Evolutionary conservation across 257 asterid species (phyloP).

Genomic region (Nicotiana undulata): DNA sequence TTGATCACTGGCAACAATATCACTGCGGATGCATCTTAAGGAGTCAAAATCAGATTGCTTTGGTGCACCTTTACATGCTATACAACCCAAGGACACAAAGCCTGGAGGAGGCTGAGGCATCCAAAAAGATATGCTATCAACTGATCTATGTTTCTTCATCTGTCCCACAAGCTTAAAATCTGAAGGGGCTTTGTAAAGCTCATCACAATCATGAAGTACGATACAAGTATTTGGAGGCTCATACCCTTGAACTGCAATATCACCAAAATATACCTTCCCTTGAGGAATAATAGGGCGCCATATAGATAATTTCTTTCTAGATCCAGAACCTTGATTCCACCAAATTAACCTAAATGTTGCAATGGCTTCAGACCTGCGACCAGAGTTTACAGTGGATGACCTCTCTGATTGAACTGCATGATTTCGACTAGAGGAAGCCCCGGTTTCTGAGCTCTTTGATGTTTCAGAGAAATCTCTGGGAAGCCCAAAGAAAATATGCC

Average conservation of each 20-base stretch:
- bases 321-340: constrained; percentile 96
- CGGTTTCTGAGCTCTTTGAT: constrained; percentile 32
- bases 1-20: constrained; percentile 70
- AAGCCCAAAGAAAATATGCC: constrained; percentile 53
- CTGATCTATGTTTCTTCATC: constrained; percentile 58
- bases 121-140: constrained; percentile 75
- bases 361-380: constrained; percentile 66
- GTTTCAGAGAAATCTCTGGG: constrained; percentile 38
- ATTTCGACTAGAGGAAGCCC: constrained; percentile 38
- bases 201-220: constrained; percentile 69
- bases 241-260: constrained; percentile 86
- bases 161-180: constrained; percentile 78
- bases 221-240: constrained; percentile 87
- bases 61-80: constrained; percentile 75
- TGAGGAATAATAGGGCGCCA: constrained; percentile 94
- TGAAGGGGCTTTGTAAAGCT: constrained; percentile 57
- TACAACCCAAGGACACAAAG: constrained; percentile 80
- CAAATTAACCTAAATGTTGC: constrained; percentile 81
- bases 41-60: constrained; percentile 67
- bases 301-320: constrained; percentile 78
- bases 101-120: constrained; percentile 99
- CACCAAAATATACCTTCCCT: constrained; percentile 90
- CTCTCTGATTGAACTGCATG: constrained; percentile 48
- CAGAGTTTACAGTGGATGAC: constrained; percentile 58
- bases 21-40: constrained; percentile 85